A percentile compares a stretch with the other conserved stretches of the same genome.
These are phyloP conservation scores for Dictyophora rubrovolvata DNA, from an alignment of 768 basidiomycete species.

Conservation along the genomic window DNA sequence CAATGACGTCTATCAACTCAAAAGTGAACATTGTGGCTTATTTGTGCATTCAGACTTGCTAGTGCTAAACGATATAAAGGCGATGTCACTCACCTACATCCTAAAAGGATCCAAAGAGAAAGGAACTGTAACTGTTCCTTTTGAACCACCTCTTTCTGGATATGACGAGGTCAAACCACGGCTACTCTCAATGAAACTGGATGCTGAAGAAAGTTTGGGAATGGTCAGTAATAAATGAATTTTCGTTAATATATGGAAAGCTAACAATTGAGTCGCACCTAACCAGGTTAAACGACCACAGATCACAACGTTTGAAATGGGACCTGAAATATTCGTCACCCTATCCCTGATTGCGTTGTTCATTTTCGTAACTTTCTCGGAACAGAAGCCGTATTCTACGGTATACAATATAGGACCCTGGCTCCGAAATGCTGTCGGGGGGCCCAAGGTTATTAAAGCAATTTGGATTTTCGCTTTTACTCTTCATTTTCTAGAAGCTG, in stretches of 20 bases:
- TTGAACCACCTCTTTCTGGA: conserved; percentile 61
- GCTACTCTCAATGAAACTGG: conserved; percentile 66
- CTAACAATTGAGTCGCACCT: conserved; percentile 1
- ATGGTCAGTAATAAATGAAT: conserved; percentile 40
- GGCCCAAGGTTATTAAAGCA: conserved; percentile 18
- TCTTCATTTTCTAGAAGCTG: conserved; percentile 35
- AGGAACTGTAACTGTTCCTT: conserved; percentile 38
- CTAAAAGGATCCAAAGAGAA: conserved; percentile 35
- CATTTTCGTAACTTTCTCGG: conserved; percentile 22
- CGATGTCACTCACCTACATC: conserved; percentile 60
- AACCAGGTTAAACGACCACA: conserved; percentile 53
- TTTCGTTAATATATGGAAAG: not conserved
- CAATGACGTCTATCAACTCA: conserved; percentile 60
- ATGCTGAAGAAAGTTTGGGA: conserved; percentile 70
- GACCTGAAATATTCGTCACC: conserved; percentile 20
- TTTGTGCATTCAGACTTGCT: not conserved
- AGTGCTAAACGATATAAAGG: conserved; percentile 28
- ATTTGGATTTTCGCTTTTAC: conserved; percentile 25
- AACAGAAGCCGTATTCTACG: conserved; percentile 15
- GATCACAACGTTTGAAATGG: conserved; percentile 46
- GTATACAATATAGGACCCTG: conserved; percentile 24
- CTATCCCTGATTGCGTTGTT: conserved; percentile 22
- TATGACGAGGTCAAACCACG: conserved; percentile 81
- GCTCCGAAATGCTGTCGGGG: conserved; percentile 23
- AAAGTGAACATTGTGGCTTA: conserved; percentile 33